Evolutionary conservation across 345 rosid genomes (phyloP), one percentile per base, ranked within the genome.

Genomic region (Garcia nutans): DNA sequence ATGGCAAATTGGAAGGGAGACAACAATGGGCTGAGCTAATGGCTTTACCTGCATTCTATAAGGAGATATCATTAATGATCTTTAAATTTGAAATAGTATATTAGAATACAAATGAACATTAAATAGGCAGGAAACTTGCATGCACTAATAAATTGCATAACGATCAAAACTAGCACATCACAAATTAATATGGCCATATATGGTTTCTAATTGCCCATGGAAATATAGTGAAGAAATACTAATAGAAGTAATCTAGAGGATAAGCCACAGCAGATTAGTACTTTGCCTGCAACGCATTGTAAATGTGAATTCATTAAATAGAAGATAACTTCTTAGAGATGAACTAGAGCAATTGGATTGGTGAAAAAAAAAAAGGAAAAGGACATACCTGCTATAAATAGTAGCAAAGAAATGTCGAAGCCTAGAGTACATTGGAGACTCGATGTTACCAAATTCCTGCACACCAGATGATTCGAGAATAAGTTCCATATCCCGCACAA

Each of bases 361-460:
- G 45, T 10, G 23, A 50, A 33, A 5, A 60, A 13, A 20, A 24
- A 20, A 59, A 59, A 70, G 24, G 9, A 20, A 26, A 3, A 66
- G 69, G n/a, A 74, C 69, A 76, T 60, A 94, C 97, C 97, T 93
- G 90, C 79, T 77, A 80, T 87, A 93, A 28, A 91, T 86, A 70
- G 94, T 88, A 20, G 85, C 82, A 60, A 89, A 95, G 82, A 93
- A 95, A 77, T 87, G 87, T n/a, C 82, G 84, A 74, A 90, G 93
- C 73, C 94, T 86, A 16, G 96, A 84, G 70, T 90, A 89, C 84
- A 93, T 83, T 0, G 97, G 99, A 70, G 96, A 84, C 82, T 95
- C 99, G 9, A 91, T 91, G 78, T 95, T 91, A 71, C 97, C 97
- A 77, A 95, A 93, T 84, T 93, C 97, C 97, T 93, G 88, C 74